These are phyloP conservation scores for Stemphylium lycopersici DNA, from an alignment of 2,329 filamentous ascomycete genomes.

Conservation along the genomic window DNA sequence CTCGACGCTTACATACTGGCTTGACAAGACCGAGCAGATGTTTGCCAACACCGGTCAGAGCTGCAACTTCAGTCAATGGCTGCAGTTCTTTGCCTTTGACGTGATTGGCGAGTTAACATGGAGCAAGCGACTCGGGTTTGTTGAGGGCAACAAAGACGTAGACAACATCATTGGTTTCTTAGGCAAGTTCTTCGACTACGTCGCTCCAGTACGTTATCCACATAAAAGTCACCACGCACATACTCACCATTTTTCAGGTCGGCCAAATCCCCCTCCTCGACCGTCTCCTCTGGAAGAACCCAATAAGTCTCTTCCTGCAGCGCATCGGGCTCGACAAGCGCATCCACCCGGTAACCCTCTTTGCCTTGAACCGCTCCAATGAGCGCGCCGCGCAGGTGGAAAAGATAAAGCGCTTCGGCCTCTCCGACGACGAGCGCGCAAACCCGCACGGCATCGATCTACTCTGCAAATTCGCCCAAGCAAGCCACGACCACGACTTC, in stretches of 20 bases:
- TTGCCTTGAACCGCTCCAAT: constrained; percentile 70
- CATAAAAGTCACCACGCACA: background rate
- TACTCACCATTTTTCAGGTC: too few species aligned
- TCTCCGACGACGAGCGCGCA: constrained; percentile 38
- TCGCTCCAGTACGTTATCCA: constrained; percentile 64
- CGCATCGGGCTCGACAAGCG: constrained; percentile 70
- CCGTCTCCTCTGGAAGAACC: constrained; percentile 74
- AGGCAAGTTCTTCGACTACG: constrained; percentile 70
- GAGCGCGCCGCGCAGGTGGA: constrained; percentile 65
- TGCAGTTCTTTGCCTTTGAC: constrained; percentile 83
- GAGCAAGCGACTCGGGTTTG: constrained; percentile 75
- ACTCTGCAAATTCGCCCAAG: constrained; percentile 74
- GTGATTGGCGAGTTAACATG: constrained; percentile 81
- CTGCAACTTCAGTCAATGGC: constrained; percentile 73
- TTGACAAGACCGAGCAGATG: constrained; percentile 56
- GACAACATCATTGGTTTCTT: constrained; percentile 74
- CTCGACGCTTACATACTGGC: constrained; percentile 73
- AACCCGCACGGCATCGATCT: constrained; percentile 60
- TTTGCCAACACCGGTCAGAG: constrained; percentile 51
- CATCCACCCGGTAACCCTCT: constrained; percentile 74
- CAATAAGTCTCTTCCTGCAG: constrained; percentile 70
- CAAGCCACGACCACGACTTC: constrained; percentile 70
- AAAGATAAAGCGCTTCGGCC: constrained; percentile 54
- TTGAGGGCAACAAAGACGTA: constrained; percentile 76
- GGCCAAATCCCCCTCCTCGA: constrained; percentile 49